Base-by-base conservation (phyloP, 2,329 filamentous ascomycete species). In the Verticillium klebahnii region DNA sequence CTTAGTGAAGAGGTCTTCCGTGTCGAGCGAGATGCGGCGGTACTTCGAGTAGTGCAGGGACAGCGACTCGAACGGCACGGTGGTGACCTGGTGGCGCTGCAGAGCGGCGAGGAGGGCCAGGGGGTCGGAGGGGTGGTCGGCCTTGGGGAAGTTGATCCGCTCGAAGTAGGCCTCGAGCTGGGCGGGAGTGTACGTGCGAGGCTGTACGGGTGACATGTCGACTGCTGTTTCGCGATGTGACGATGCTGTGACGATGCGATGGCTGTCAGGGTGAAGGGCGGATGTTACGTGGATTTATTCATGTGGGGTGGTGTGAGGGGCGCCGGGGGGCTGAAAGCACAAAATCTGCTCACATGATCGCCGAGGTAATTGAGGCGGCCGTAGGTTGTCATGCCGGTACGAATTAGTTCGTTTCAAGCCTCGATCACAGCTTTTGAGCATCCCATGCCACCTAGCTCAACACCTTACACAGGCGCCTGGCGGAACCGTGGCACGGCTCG, bases 41-140 rank as follows among this genome's bases (percentile, higher is more conserved):
- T 72, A 67, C 17, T 66, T 66, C 8, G 74, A 74, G 70, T 86
- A 85, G 69, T 86, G 82, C 6, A 86, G 71, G 6, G 77, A 72
- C 2, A 86, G 68, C 62, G 80, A 83, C 64, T 86, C 84, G 59
- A 85, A 86, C 0, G 84, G 82, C 5, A 86, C 76, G 31, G 73
- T 73, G 0, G 78, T 75, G 56, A 85, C 76, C 59, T 85, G 82
- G 57, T 74, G 71, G 23, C 66, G 64, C 59, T 74, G 68, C 11
- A 79, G 69, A 23, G 68, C 63, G 6, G 66, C 65, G 25, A 80
- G 72, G 31, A 70, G 65, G 5, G 67, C 62, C 17, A 77, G 66
- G 12, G 67, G 67, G 52, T 70, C 65, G 2, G 58, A 54, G 3
- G 70, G 65, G 55, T 69, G 65, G 12, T 63, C 32, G 36, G 59